phyloP scores from a whole-genome alignment of 495 filamentous ascomycete species.

The Daldinia caldariorum region DNA sequence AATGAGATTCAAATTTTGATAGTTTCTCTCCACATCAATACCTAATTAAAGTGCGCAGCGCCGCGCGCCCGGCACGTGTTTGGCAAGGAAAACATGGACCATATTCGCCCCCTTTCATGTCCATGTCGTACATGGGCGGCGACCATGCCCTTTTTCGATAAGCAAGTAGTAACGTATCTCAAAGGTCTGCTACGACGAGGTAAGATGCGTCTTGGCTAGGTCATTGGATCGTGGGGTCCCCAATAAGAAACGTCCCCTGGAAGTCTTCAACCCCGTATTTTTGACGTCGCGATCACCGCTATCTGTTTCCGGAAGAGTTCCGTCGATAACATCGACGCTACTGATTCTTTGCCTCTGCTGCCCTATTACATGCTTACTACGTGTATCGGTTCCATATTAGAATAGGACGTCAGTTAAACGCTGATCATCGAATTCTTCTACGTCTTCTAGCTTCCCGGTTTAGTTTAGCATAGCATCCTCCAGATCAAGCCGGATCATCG shows the following conservation, averaged over 20 bases:
- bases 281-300: conserved; percentile 38
- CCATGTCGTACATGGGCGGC: conserved; percentile 12
- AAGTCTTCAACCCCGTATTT: conserved; percentile 21
- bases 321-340: conserved; percentile 23
- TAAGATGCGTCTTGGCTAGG: conserved; percentile 33
- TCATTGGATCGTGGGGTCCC: conserved; percentile 44
- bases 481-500: conserved; percentile 27
- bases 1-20: conserved; percentile 38
- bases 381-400: conserved; percentile 15
- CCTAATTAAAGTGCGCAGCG: conserved; percentile 24
- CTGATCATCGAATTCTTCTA: conserved; percentile 41
- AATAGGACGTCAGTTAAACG: conserved; percentile 18
- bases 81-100: conserved; percentile 30
- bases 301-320: conserved; percentile 36
- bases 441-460: conserved; percentile 28
- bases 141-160: conserved; percentile 19
- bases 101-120: conserved; percentile 23
- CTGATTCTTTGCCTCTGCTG: conserved; percentile 4
- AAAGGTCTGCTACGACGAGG: conserved; percentile 24
- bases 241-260: conserved; percentile 25
- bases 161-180: conserved; percentile 25
- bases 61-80: conserved; percentile 28
- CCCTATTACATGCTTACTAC: conserved; percentile 26
- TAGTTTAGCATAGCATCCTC: conserved; percentile 20
- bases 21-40: conserved; percentile 24